Evolutionary conservation across 495 filamentous ascomycete species (phyloP).

Genomic region (Diplogelasinospora grovesii): DNA sequence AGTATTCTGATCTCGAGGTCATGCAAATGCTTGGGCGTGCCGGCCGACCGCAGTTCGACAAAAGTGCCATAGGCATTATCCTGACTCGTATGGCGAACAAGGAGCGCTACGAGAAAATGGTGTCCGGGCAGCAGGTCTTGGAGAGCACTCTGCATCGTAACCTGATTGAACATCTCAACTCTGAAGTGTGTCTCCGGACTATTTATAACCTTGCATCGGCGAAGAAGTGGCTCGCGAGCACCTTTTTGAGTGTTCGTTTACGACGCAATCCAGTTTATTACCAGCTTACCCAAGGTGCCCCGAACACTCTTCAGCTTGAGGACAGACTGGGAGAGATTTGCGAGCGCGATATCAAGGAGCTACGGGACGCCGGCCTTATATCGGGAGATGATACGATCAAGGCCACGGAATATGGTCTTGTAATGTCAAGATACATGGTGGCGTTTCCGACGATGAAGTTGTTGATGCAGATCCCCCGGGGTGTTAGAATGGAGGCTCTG

Average conservation of each 20-base stretch:
- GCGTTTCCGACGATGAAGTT: slow-evolving; percentile 85
- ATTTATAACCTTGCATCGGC: slow-evolving; percentile 65
- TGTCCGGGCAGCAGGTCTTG: slow-evolving; percentile 72
- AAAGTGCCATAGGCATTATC: slow-evolving; percentile 78
- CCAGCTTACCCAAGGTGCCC: slow-evolving; percentile 50
- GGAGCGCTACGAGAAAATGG: slow-evolving; percentile 70
- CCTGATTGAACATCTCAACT: slow-evolving; percentile 88
- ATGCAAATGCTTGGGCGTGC: slow-evolving; percentile 98
- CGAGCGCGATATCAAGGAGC: slow-evolving; percentile 63
- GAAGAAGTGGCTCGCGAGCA: slow-evolving; percentile 75
- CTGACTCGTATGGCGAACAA: slow-evolving; percentile 68
- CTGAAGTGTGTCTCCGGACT: slow-evolving; percentile 82
- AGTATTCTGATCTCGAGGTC: slow-evolving; percentile 88
- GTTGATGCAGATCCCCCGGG: slow-evolving; percentile 55
- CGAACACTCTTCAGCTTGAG: slow-evolving; percentile 49
- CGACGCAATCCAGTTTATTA: slow-evolving; percentile 76
- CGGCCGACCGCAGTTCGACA: slow-evolving; percentile 88
- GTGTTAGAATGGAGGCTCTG: slow-evolving; percentile 50
- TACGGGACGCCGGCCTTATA: slow-evolving; percentile 59
- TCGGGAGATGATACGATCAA: slow-evolving; percentile 42
- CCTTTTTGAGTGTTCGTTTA: slow-evolving; percentile 81
- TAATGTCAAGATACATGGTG: slow-evolving; percentile 92
- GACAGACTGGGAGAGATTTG: slow-evolving; percentile 74
- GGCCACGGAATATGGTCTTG: slow-evolving; percentile 73
- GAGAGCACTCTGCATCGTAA: slow-evolving; percentile 87